phyloP scores from a whole-genome alignment of 768 basidiomycete genomes.

The Auriculariales sp. region DNA sequence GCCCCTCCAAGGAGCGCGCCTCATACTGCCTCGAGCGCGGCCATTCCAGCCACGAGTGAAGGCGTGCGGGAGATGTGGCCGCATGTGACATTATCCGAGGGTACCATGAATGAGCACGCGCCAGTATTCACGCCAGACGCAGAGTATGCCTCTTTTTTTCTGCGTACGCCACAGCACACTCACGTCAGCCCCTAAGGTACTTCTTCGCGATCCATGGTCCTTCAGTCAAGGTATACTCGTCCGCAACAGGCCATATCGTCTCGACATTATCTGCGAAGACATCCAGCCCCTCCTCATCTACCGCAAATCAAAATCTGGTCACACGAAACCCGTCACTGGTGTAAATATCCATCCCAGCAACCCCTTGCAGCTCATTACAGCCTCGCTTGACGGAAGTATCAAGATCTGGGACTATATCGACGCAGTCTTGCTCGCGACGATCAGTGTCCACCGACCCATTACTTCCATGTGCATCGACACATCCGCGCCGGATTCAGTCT shows the following conservation, averaged over 20 bases:
- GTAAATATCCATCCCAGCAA: conserved; percentile 73
- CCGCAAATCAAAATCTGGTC: conserved; percentile 17
- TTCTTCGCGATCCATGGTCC: conserved; percentile 80
- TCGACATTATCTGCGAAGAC: conserved; percentile 59
- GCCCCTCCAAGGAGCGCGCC: too few relatives aligned
- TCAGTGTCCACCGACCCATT: conserved; percentile 56
- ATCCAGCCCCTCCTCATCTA: conserved; percentile 11
- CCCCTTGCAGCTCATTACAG: conserved; percentile 78
- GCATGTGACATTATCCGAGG: conserved; percentile 56
- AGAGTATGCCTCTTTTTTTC: conserved; percentile 34
- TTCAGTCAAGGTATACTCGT: conserved; percentile 76
- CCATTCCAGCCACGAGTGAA: too few relatives aligned
- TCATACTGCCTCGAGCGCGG: too few relatives aligned
- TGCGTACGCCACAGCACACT: conserved; percentile 5
- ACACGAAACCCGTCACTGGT: conserved; percentile 49
- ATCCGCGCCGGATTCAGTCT: conserved; percentile 50
- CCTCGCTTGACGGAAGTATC: conserved; percentile 68
- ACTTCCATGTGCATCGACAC: conserved; percentile 59
- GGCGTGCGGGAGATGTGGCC: too few relatives aligned
- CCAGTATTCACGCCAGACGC: conserved; percentile 83
- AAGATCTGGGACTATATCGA: conserved; percentile 93
- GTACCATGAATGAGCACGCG: conserved; percentile 44
- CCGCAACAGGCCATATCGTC: conserved; percentile 58
- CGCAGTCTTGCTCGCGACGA: conserved; percentile 58
- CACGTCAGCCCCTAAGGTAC: conserved; percentile 35